Evolutionary conservation across 148 eudicot species (phyloP).

Genomic region (Cornus controversa): DNA sequence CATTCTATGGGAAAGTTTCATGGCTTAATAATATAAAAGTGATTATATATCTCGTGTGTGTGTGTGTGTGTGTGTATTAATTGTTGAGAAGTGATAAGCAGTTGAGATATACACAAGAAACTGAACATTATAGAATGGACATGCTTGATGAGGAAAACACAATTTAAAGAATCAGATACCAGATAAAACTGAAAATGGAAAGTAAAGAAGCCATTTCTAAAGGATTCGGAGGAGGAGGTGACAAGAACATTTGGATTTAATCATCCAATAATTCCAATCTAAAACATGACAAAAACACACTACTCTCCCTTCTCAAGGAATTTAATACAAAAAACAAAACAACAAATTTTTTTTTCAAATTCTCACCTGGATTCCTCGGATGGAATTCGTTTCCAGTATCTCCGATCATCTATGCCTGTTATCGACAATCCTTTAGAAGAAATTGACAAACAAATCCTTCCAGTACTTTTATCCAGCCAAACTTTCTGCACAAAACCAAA

Average conservation of each 20-base stretch:
- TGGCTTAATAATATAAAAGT: too few species aligned
- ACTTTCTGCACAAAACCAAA: conserved; percentile 37
- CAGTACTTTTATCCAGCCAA: conserved; percentile 57
- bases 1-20: too few species aligned
- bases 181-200: too few species aligned
- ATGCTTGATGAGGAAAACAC: too few species aligned
- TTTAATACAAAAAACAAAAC: neutral
- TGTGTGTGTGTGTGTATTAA: too few species aligned
- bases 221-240: neutral
- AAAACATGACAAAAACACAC: neutral
- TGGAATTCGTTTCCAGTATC: conserved; percentile 56
- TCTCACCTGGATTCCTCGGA: conserved; percentile 67
- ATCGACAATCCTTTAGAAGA: conserved; percentile 49
- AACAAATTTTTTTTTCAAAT: neutral
- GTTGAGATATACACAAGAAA: too few species aligned
- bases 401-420: conserved; percentile 58
- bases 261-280: neutral
- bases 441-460: conserved; percentile 48
- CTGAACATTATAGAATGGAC: too few species aligned
- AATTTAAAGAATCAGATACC: too few species aligned
- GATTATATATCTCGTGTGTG: too few species aligned
- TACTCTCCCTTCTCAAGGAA: neutral
- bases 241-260: neutral
- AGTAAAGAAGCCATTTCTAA: neutral
- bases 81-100: too few species aligned